phyloP scores from a whole-genome alignment of 2,329 filamentous ascomycete genomes.

The Clarireedia sp. region DNA sequence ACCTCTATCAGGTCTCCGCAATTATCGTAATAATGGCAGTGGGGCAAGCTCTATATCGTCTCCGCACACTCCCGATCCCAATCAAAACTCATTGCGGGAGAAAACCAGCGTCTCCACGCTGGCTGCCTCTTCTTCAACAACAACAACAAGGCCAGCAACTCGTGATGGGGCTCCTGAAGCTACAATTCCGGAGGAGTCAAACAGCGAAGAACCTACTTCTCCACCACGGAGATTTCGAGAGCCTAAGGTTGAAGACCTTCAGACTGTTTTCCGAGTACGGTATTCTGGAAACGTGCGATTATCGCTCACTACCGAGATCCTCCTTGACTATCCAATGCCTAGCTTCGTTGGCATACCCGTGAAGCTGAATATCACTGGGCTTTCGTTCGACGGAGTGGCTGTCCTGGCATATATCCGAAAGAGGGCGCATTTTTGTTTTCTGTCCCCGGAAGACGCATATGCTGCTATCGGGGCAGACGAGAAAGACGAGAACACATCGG shows the following conservation, averaged over 20 bases:
- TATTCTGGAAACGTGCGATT: conserved; percentile 85
- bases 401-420: conserved; percentile 87
- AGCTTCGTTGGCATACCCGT: conserved; percentile 95
- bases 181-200: conserved; percentile 24
- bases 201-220: conserved; percentile 26
- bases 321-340: conserved; percentile 97
- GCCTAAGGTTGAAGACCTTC: conserved; percentile 75
- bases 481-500: conserved; percentile 20
- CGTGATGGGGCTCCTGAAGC: conserved; percentile 37
- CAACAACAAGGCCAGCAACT: conserved; percentile 49
- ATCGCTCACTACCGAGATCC: conserved; percentile 85
- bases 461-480: conserved; percentile 47
- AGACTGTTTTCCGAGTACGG: conserved; percentile 83
- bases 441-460: conserved; percentile 84
- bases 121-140: conserved; percentile 45
- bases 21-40: conserved; percentile 22
- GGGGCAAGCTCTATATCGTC: conserved; percentile 26
- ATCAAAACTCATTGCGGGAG: conserved; percentile 37
- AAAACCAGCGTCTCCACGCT: conserved; percentile 57
- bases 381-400: conserved; percentile 92
- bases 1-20: conserved; percentile 12
- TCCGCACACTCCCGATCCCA: conserved; percentile 33
- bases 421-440: conserved; percentile 85
- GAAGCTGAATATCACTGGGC: conserved; percentile 86
- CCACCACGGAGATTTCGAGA: conserved; percentile 55